These are phyloP conservation scores for Petrea volubilis DNA, from an alignment of 257 asterid genomes.

Conservation along the genomic window DNA sequence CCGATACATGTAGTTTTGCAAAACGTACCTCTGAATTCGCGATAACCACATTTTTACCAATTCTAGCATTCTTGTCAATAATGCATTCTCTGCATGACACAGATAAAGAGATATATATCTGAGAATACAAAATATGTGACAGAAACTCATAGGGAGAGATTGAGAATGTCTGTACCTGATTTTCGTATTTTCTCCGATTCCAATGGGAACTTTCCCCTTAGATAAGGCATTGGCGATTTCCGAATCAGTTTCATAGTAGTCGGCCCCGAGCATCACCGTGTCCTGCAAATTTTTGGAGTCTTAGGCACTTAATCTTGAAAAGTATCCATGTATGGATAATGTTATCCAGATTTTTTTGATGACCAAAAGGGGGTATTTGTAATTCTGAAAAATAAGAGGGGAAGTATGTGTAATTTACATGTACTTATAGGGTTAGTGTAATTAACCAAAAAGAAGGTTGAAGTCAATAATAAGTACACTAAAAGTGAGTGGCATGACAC, in stretches of 20 bases:
- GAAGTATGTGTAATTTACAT: background rate
- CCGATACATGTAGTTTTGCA: too few species aligned
- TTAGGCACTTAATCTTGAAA: slow-evolving; percentile 13
- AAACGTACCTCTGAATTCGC: slow-evolving; percentile 79
- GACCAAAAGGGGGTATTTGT: background rate
- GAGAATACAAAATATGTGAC: background rate
- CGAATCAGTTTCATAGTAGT: slow-evolving; percentile 81
- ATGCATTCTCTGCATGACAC: slow-evolving; percentile 50
- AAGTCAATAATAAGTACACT: background rate
- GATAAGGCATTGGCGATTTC: slow-evolving; percentile 67
- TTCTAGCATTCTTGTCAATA: slow-evolving; percentile 94
- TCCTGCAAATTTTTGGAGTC: slow-evolving; percentile 49
- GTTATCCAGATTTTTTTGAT: background rate
- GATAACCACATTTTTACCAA: slow-evolving; percentile 81
- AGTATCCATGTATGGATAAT: background rate
- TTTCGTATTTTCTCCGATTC: slow-evolving; percentile 94
- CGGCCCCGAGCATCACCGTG: slow-evolving; percentile 97
- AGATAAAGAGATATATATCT: too few species aligned
- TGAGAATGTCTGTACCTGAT: slow-evolving; percentile 54
- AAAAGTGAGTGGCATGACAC: background rate
- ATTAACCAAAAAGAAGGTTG: too few species aligned
- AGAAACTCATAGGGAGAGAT: slow-evolving; percentile 14
- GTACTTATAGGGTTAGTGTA: background rate
- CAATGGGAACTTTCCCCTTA: slow-evolving; percentile 83
- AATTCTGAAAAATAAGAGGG: background rate